Evolutionary conservation across 208 protist genomes (phyloP).

Genomic region (Leishmania tarentolae): DNA sequence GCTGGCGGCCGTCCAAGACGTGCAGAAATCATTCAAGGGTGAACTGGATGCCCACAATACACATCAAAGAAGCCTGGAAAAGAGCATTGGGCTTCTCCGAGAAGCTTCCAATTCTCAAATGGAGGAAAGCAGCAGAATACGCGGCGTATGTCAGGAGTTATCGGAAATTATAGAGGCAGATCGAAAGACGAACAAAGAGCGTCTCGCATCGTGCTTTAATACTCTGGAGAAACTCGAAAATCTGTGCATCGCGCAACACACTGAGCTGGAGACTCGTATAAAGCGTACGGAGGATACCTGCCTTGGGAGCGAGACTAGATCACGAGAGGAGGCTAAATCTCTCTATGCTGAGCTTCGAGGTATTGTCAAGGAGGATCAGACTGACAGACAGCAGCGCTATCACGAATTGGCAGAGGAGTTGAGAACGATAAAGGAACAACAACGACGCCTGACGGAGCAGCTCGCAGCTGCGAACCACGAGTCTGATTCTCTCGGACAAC

Average conservation of each 20-base stretch:
- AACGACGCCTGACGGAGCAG: slow-evolving; percentile 21
- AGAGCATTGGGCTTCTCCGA: neutral
- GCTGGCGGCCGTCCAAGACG: neutral
- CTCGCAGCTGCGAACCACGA: neutral
- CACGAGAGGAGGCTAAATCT: slow-evolving; percentile 21
- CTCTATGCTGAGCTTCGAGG: slow-evolving; percentile 19
- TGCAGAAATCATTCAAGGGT: neutral
- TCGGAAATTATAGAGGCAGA: slow-evolving; percentile 13
- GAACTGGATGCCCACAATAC: neutral
- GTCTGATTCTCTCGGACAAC: neutral
- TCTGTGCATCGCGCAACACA: slow-evolving; percentile 15
- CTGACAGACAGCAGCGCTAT: slow-evolving; percentile 4
- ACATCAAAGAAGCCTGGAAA: slow-evolving; percentile 5
- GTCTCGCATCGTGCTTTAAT: slow-evolving; percentile 19
- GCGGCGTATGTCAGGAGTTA: slow-evolving; percentile 17
- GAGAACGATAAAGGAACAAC: slow-evolving; percentile 18
- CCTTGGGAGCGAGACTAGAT: neutral
- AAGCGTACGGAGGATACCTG: neutral
- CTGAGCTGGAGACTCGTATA: slow-evolving; percentile 3
- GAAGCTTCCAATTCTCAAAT: slow-evolving; percentile 1
- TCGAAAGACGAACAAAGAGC: slow-evolving; percentile 15
- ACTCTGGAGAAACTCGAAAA: slow-evolving; percentile 25
- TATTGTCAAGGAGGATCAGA: slow-evolving; percentile 3
- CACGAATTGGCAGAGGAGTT: slow-evolving; percentile 19
- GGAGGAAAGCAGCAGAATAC: slow-evolving; percentile 13